phyloP scores from a whole-genome alignment of 768 basidiomycete genomes.

The Kondoa subrosea region DNA sequence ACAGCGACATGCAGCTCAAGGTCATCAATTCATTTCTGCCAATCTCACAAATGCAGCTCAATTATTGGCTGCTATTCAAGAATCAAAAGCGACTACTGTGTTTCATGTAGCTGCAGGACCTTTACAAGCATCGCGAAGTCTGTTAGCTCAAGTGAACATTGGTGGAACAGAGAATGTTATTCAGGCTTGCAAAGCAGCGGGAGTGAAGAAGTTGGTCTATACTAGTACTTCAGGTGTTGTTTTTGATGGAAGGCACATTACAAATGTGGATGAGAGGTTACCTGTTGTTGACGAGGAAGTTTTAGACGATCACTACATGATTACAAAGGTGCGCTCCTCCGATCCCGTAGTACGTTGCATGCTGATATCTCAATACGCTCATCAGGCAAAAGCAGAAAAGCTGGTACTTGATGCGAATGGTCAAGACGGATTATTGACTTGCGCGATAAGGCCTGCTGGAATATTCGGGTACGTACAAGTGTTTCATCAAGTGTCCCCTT shows the following conservation, averaged over 20 bases:
- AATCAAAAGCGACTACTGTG: constrained; percentile 64
- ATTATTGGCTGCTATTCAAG: constrained; percentile 53
- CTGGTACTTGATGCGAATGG: constrained; percentile 74
- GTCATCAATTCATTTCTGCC: constrained; percentile 56
- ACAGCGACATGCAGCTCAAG: constrained; percentile 45
- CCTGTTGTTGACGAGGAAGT: constrained; percentile 44
- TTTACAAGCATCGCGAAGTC: constrained; percentile 38
- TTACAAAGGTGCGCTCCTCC: constrained; percentile 45
- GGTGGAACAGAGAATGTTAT: constrained; percentile 75
- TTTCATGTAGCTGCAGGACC: constrained; percentile 82
- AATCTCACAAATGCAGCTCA: constrained; percentile 67
- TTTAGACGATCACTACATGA: constrained; percentile 79
- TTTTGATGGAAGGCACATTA: constrained; percentile 63
- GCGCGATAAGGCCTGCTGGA: constrained; percentile 76
- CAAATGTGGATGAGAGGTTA: constrained; percentile 74
- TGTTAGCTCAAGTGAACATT: constrained; percentile 78
- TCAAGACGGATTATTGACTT: constrained; percentile 63
- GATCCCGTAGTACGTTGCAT: background rate
- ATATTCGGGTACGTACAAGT: constrained; percentile 65
- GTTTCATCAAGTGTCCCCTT: background rate
- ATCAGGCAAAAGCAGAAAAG: constrained; percentile 13
- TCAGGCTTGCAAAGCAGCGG: constrained; percentile 53
- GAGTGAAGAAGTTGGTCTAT: constrained; percentile 75
- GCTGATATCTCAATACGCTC: background rate
- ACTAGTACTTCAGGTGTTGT: constrained; percentile 84